Base-by-base conservation (phyloP, 257 asterid genomes). In the Lycium ferocissimum region DNA sequence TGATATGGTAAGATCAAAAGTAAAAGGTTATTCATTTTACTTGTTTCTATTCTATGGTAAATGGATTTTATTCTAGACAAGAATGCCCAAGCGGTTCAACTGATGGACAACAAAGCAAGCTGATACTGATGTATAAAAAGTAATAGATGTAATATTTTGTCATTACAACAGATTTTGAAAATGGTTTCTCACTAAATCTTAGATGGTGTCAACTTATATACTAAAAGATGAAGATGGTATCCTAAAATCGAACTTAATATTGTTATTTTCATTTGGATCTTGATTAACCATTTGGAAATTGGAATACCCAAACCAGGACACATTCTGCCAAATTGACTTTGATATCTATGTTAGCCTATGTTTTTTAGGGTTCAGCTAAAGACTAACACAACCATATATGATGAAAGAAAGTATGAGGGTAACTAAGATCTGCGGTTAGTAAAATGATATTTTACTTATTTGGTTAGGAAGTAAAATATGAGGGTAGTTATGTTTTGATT, bases 1-100 rank as follows among this genome's bases (percentile, higher is more conserved):
- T 83, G 97, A 92, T 83, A 84, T 35, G 92, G 98, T 95, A 90
- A 87, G 91, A 57, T 81, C 69, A 78, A 63, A 53, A 78, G 10
- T 83, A 63, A 51, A 82, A 15, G 62, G 7, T 66, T 37, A 37
- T 82, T 66, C 53, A 17, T 82, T 22, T 66, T 35, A 47, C 85
- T 82, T 82, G 65, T 82, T 66, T 70, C 33, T 11, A 14, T 45
- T 18, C 63, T 49, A 17, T 26, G 33, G 45, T 22, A 45, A 75
- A 51, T 76, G 26, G 63, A 76, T 51, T 71, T 76, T 76, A 51
- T 51, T 76, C 63, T 76, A 51, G 82, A 76, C 82, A 76, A 43
- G 79, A 40, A 76, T 8, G 20, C 51, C 63, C 82, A 14, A 76
- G 82, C 1, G 26, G 15, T 76, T 76, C 82, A 51, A 26, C 63